Conservation (phyloP, 495 filamentous ascomycete genomes). For the Penicillium samsonianum region DNA sequence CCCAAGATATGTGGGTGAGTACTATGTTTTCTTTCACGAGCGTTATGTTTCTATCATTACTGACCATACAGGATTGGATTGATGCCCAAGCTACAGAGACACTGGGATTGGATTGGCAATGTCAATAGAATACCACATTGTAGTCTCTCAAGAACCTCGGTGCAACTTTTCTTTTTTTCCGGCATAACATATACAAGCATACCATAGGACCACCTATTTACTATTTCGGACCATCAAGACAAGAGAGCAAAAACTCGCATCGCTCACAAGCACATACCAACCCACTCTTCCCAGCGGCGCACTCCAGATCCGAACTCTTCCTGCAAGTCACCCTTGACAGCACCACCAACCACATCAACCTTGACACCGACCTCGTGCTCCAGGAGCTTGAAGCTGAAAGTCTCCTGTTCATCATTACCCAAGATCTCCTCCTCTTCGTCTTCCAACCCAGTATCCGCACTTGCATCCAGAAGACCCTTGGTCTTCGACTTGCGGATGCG, state of each 20-base stretch:
- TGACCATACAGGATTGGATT: constrained; percentile 23
- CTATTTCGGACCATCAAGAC: background rate
- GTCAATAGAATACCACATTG: constrained; percentile 1
- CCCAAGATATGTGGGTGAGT: constrained; percentile 32
- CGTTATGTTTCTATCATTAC: background rate
- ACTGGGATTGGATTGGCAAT: constrained; percentile 15
- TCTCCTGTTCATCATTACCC: constrained; percentile 68
- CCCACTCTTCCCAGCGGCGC: constrained; percentile 87
- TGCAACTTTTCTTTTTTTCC: constrained; percentile 4
- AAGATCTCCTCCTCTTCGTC: constrained; percentile 81
- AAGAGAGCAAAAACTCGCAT: background rate
- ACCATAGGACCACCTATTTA: constrained; percentile 3
- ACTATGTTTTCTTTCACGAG: constrained; percentile 4
- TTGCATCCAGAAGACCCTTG: constrained; percentile 75
- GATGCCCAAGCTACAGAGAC: constrained; percentile 21
- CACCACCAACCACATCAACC: constrained; percentile 78
- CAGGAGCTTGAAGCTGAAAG: constrained; percentile 79
- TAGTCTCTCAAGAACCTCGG: constrained; percentile 3
- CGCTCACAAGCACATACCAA: constrained; percentile 59
- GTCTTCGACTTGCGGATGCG: constrained; percentile 74
- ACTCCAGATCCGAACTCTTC: constrained; percentile 58
- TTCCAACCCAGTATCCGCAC: constrained; percentile 58
- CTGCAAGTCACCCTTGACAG: constrained; percentile 65
- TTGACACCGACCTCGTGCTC: constrained; percentile 72
- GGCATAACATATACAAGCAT: constrained; percentile 8